Base-by-base conservation (phyloP, 73 alveolate species). In the Loxodes magnus region DNA sequence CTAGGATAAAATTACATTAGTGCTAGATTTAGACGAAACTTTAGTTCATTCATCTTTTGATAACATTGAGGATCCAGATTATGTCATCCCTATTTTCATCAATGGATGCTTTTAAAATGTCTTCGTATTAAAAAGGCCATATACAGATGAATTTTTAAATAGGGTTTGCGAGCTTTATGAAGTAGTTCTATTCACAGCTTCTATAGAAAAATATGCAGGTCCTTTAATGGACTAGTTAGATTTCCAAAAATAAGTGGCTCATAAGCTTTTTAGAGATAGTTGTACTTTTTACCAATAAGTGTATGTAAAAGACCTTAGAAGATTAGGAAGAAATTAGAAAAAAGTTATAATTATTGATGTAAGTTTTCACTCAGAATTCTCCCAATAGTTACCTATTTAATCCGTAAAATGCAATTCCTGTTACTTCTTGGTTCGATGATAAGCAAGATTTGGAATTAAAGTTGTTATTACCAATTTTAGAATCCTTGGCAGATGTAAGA, bases 391-490 rank as follows among this genome's bases (percentile, higher is more conserved):
- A 78, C 51, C 41, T 75, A 44, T 55, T 88, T 31, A 46, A 82
- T 46, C 82, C 86, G 16, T 88, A 88, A 31, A 88, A 88, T 67
- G 94, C 90, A 20, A 43, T 84, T 36, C 84, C 90, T 5, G 84
- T 88, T 27, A 63, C 33, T 6, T 58, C 71, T 7, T 69, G 71
- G 44, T 44, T 64, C 51, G 39, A 51, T 19, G 83, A 69, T 30
- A 41, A 69, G 29, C 23, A 22, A 4, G 83, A 69, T 51, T 62
- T 35, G 19, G 69, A 59, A 46, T 63, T 69, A 19, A 49, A 23
- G 23, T 23, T 34, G 51, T 14, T 69, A 10, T 7, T 50, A 17
- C 69, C 75, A 14, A 44, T 69, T 20, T 44, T 69, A 26, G 38
- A 59, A 21, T 7, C 10, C 6, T 24, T 46, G n/a, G 5, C 19